phyloP scores from a whole-genome alignment of 768 basidiomycete genomes.

The Mycena galericulata region DNA sequence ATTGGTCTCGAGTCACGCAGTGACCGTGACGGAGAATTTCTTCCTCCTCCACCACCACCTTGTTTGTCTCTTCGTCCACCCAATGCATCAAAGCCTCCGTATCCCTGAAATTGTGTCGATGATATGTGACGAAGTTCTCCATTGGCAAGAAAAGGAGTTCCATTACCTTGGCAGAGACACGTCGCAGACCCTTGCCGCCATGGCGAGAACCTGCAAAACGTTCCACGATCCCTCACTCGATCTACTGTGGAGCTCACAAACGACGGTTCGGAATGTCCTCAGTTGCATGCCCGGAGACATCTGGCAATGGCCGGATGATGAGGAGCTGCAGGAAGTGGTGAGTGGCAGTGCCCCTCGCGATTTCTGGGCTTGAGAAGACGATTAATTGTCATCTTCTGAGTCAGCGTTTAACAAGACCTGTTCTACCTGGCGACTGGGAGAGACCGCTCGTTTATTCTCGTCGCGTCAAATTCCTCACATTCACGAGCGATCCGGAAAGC shows the following conservation, averaged over 20 bases:
- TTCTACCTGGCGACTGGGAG: background rate
- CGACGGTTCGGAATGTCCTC: background rate
- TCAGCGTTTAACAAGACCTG: background rate
- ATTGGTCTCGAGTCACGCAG: too few relatives aligned
- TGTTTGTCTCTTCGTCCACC: too few relatives aligned
- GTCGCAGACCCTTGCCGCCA: constrained; percentile 12
- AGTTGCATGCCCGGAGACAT: background rate
- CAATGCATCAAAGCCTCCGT: constrained; percentile 24
- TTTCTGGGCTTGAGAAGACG: too few relatives aligned
- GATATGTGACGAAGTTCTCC: background rate
- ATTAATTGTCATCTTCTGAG: background rate
- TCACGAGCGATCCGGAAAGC: too few relatives aligned
- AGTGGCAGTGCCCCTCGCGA: background rate
- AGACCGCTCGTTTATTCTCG: background rate
- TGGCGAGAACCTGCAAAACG: constrained; percentile 31
- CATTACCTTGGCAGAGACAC: background rate
- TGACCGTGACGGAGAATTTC: too few relatives aligned
- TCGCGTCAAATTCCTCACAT: background rate
- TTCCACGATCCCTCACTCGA: constrained; percentile 35
- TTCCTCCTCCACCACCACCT: too few relatives aligned
- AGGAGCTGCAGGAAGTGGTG: background rate
- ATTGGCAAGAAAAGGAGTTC: too few relatives aligned
- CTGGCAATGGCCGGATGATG: too few relatives aligned
- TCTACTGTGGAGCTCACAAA: constrained; percentile 33
- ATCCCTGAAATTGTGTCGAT: constrained; percentile 27